Conservation (phyloP, 306 rosid genomes). For the Fragaria iinumae region DNA sequence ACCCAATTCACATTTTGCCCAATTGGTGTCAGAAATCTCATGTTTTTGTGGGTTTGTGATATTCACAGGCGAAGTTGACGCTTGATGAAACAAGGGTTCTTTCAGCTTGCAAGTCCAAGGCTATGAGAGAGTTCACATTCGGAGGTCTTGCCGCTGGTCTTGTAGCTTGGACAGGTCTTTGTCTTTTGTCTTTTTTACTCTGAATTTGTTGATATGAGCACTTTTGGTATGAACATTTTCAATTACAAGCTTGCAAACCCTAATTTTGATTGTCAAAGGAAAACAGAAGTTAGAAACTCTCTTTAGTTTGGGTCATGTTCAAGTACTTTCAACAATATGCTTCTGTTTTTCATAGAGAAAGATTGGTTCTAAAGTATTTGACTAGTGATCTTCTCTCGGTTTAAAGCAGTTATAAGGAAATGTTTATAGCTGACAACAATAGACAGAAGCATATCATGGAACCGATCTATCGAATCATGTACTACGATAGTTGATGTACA, state of each 20-base stretch:
- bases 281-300: background rate
- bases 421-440: background rate
- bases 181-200: slow-evolving; percentile 19
- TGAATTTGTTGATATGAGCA: too few relatives aligned
- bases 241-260: background rate
- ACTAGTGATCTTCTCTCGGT: background rate
- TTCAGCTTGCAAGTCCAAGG: slow-evolving; percentile 39
- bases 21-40: background rate
- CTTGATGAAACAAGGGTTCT: slow-evolving; percentile 41
- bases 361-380: background rate
- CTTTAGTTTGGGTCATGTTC: background rate
- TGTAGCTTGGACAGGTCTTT: slow-evolving; percentile 47
- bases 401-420: background rate
- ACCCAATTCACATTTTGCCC: background rate
- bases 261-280: background rate
- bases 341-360: background rate
- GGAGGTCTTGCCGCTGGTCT: slow-evolving; percentile 39
- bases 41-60: background rate
- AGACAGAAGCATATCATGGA: background rate
- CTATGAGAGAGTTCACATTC: slow-evolving; percentile 20
- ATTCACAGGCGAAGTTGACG: slow-evolving; percentile 40
- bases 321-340: background rate
- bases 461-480: background rate
- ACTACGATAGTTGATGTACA: background rate
- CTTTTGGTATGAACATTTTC: background rate